phyloP scores from a whole-genome alignment of 1,139 yeast species.

The Yamadazyma sp. region DNA sequence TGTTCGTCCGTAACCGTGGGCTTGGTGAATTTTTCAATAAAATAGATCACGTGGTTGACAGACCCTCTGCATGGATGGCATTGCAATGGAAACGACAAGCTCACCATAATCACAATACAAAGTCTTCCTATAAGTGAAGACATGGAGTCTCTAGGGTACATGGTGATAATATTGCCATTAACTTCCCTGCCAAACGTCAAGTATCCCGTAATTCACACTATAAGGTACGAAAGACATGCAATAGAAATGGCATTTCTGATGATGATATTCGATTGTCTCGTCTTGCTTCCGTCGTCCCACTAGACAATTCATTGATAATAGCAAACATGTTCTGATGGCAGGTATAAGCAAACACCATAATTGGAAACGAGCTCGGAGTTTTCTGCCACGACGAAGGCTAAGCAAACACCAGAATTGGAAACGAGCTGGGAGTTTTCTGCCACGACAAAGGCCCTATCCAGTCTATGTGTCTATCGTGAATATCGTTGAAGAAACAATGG shows the following conservation, averaged over 20 bases:
- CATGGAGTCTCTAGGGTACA: constrained; percentile 59
- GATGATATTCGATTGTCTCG: constrained; percentile 53
- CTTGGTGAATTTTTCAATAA: constrained; percentile 16
- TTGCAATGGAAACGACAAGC: constrained; percentile 70
- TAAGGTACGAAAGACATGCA: constrained; percentile 58
- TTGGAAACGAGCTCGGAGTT: constrained; percentile 65
- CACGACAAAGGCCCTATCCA: constrained; percentile 40
- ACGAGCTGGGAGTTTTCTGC: too few relatives aligned
- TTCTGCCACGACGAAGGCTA: too few relatives aligned
- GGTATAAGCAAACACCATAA: constrained; percentile 90
- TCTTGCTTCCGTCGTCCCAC: constrained; percentile 43
- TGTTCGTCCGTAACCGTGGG: constrained; percentile 6
- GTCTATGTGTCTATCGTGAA: constrained; percentile 22
- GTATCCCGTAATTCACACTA: constrained; percentile 84
- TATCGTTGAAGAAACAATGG: constrained; percentile 51
- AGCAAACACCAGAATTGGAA: too few relatives aligned
- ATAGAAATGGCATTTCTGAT: constrained; percentile 60
- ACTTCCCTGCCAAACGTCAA: constrained; percentile 80
- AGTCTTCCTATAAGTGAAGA: constrained; percentile 68
- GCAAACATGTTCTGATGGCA: constrained; percentile 95
- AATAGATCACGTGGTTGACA: constrained; percentile 64
- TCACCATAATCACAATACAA: constrained; percentile 68
- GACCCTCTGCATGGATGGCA: constrained; percentile 80
- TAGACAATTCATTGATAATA: constrained; percentile 67
- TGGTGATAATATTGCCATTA: constrained; percentile 64